Percentiles rank a stretch among this genome's conserved stretches.
phyloP scores from a whole-genome alignment of 495 filamentous ascomycete species.

The Pseudotulostoma volvatum region DNA sequence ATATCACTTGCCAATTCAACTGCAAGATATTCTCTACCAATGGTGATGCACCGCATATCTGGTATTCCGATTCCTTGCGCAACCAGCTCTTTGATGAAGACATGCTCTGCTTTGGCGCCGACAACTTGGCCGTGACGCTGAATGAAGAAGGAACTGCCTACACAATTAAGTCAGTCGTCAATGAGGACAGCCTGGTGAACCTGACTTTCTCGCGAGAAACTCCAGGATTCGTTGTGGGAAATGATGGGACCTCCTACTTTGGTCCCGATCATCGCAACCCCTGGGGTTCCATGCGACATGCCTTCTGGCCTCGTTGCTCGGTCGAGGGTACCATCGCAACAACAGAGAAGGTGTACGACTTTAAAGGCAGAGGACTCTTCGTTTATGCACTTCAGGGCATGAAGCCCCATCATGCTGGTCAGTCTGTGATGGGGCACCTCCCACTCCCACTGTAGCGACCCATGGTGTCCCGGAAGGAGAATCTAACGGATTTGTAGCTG shows the following conservation, averaged over 20 bases:
- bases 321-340: conserved; percentile 74
- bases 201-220: conserved; percentile 56
- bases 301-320: conserved; percentile 77
- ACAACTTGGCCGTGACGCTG: conserved; percentile 64
- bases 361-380: conserved; percentile 63
- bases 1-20: conserved; percentile 82
- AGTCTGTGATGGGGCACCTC: conserved; percentile 4
- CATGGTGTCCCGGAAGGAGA: no score
- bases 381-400: conserved; percentile 83
- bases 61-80: conserved; percentile 59
- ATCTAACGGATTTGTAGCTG: conserved; percentile 33
- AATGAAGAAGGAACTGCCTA: conserved; percentile 70
- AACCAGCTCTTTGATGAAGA: conserved; percentile 74
- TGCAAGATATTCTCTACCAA: conserved; percentile 73
- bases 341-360: conserved; percentile 64
- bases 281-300: conserved; percentile 84
- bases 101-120: conserved; percentile 66
- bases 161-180: conserved; percentile 69
- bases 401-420: conserved; percentile 95
- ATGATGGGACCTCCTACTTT: conserved; percentile 68
- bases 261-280: conserved; percentile 72
- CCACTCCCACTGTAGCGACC: background rate
- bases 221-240: conserved; percentile 75
- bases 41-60: conserved; percentile 49
- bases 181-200: conserved; percentile 62